Percentiles rank a stretch among this genome's conserved stretches.
These are phyloP conservation scores for Hygrocybe punicea DNA, from an alignment of 768 basidiomycete species.

Conservation along the genomic window DNA sequence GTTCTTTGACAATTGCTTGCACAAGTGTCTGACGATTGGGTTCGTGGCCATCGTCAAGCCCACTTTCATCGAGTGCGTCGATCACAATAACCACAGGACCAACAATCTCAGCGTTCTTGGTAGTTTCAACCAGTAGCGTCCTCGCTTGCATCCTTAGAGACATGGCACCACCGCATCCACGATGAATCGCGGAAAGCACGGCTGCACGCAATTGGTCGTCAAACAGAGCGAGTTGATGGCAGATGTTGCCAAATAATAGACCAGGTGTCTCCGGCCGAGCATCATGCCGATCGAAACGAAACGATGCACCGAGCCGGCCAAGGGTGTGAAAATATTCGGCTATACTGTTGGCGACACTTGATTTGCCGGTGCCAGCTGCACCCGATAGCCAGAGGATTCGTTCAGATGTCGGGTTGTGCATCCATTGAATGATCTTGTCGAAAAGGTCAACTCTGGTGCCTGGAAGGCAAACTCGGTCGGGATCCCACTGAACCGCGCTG, in stretches of 20 bases:
- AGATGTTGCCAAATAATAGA: constrained; percentile 5
- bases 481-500: constrained; percentile 7
- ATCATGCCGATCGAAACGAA: constrained; percentile 2
- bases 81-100: constrained; percentile 6
- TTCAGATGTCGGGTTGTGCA: constrained; percentile 10
- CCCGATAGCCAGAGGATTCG: constrained; percentile 18
- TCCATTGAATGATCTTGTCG: constrained; percentile 20
- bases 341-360: constrained; percentile 1
- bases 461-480: constrained; percentile 5
- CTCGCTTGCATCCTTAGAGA: not conserved
- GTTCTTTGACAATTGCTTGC: not conserved
- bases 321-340: constrained; percentile 1
- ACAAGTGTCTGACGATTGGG: not conserved
- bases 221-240: not conserved
- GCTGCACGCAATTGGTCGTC: not conserved
- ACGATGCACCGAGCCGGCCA: constrained; percentile 3
- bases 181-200: not conserved
- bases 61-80: constrained; percentile 7
- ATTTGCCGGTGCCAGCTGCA: constrained; percentile 7
- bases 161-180: not conserved
- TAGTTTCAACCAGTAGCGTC: not conserved
- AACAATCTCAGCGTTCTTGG: not conserved
- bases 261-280: not conserved
- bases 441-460: constrained; percentile 10
- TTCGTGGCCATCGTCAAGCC: not conserved